These are phyloP conservation scores for Aspergillus clavatus DNA, from an alignment of 2,329 filamentous ascomycete genomes.

Conservation along the genomic window DNA sequence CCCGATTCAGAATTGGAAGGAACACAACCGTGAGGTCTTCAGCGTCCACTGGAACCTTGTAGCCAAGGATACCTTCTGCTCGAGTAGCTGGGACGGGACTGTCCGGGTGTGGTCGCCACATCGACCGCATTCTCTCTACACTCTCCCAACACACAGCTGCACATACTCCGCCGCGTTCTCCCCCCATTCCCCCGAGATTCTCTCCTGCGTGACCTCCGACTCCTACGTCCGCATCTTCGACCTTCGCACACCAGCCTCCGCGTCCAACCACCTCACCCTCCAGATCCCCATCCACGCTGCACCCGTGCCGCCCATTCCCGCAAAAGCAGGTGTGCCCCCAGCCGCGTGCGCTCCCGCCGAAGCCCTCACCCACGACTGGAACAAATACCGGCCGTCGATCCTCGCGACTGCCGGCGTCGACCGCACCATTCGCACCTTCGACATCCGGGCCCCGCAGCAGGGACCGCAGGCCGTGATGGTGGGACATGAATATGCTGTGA, in stretches of 20 bases:
- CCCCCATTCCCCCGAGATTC: constrained; percentile 76
- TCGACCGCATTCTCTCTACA: constrained; percentile 67
- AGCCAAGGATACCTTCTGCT: constrained; percentile 84
- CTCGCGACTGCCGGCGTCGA: constrained; percentile 89
- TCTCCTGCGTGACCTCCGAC: constrained; percentile 86
- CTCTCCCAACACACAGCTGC: constrained; percentile 85
- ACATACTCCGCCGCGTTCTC: constrained; percentile 92
- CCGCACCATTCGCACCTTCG: constrained; percentile 79
- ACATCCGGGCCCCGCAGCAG: constrained; percentile 69
- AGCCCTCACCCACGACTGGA: constrained; percentile 95
- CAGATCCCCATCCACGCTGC: constrained; percentile 78
- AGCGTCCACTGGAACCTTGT: constrained; percentile 89
- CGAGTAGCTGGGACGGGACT: constrained; percentile 92
- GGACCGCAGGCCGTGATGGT: constrained; percentile 70
- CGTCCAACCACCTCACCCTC: constrained; percentile 79
- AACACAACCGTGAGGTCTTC: constrained; percentile 91
- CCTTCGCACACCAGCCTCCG: constrained; percentile 76
- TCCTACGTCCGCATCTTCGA: constrained; percentile 88
- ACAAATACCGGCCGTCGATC: constrained; percentile 85
- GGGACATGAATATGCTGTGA: constrained; percentile 87
- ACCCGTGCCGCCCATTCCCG: constrained; percentile 46
- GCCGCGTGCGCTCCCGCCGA: constrained; percentile 62
- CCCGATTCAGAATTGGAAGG: constrained; percentile 85
- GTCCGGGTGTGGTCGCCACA: constrained; percentile 94
- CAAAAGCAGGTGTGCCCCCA: constrained; percentile 32